These are phyloP conservation scores for Babesia ovata DNA, from an alignment of 169 alveolate genomes.

Conservation along the genomic window DNA sequence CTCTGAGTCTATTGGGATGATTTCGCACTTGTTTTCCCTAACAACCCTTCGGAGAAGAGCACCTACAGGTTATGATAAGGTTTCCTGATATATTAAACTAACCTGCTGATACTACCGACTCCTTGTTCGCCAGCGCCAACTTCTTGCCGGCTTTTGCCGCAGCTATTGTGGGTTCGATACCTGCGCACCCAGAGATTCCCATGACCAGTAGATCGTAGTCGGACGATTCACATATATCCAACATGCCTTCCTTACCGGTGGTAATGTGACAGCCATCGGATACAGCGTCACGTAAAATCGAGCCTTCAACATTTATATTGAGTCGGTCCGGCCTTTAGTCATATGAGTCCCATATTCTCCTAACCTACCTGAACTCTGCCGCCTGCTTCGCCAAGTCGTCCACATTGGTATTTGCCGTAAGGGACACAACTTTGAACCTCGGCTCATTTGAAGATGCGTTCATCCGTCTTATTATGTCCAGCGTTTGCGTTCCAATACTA, in stretches of 20 bases:
- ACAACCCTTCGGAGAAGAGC: constrained; percentile 34
- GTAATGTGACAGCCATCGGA: constrained; percentile 41
- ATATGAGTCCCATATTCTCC: not conserved
- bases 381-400: constrained; percentile 74
- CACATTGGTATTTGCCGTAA: constrained; percentile 76
- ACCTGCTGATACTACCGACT: constrained; percentile 86
- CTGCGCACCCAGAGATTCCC: constrained; percentile 86
- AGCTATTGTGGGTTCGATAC: constrained; percentile 82
- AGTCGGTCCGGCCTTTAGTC: constrained; percentile 68
- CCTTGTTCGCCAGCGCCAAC: constrained; percentile 85
- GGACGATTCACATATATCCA: constrained; percentile 61
- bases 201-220: constrained; percentile 75
- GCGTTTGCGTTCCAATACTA: constrained; percentile 81
- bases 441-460: constrained; percentile 59
- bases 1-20: constrained; percentile 85
- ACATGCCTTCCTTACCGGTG: constrained; percentile 69
- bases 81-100: constrained; percentile 23
- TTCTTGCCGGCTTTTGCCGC: constrained; percentile 81
- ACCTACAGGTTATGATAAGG: constrained; percentile 7
- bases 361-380: constrained; percentile 50
- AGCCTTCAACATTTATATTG: constrained; percentile 61
- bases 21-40: constrained; percentile 43
- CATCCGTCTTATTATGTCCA: constrained; percentile 68
- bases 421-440: constrained; percentile 75
- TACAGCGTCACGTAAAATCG: constrained; percentile 47